Evolutionary conservation across 176 grass and related monocot species (phyloP).

Genomic region (Rhynchospora tenuis): DNA sequence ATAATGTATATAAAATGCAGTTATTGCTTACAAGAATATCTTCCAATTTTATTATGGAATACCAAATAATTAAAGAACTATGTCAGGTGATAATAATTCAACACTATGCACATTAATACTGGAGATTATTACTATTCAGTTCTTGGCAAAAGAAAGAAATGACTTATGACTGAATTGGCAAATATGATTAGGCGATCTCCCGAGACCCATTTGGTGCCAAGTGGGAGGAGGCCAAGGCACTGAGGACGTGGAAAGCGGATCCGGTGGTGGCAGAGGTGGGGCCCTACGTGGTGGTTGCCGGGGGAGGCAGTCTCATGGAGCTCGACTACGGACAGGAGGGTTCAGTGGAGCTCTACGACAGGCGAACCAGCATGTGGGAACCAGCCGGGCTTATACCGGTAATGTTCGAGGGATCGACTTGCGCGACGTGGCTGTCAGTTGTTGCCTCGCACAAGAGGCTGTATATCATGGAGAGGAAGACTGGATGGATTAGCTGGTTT

Average conservation of each 20-base stretch:
- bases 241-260: conserved; percentile 27
- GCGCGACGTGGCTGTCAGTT: conserved; percentile 2
- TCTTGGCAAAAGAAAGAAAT: too few relatives aligned
- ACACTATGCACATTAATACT: too few relatives aligned
- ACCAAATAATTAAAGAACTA: too few relatives aligned
- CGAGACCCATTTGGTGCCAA: conserved; percentile 22
- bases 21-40: too few relatives aligned
- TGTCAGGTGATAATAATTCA: too few relatives aligned
- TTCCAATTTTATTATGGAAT: too few relatives aligned
- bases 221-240: conserved; percentile 24
- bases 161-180: too few relatives aligned
- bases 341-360: conserved; percentile 24
- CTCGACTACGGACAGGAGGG: neutral
- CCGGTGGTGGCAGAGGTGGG: conserved; percentile 29
- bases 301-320: conserved; percentile 16
- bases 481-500: conserved; percentile 26
- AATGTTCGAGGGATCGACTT: conserved; percentile 16
- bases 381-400: conserved; percentile 26
- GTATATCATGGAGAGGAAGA: conserved; percentile 33
- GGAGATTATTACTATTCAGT: too few relatives aligned
- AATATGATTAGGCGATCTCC: conserved; percentile 13
- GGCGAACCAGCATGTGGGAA: neutral
- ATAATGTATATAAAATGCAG: too few relatives aligned
- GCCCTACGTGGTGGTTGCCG: conserved; percentile 8
- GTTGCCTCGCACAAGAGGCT: conserved; percentile 1